Conservation (phyloP, 1,139 yeast species). For the Scheffersomyces parashehatae region DNA sequence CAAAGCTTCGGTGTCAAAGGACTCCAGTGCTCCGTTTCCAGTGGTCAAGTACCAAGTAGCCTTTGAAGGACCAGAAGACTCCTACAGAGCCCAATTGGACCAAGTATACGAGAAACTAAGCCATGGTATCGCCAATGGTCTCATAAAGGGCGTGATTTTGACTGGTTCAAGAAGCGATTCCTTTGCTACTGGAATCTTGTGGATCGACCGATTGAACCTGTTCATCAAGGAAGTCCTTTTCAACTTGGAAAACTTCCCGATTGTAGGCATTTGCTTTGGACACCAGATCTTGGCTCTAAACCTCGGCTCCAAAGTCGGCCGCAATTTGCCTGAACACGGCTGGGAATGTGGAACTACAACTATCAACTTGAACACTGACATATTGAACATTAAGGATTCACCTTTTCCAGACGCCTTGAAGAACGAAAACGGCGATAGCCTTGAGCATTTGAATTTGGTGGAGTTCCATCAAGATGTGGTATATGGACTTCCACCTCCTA, state of each 20-base stretch:
- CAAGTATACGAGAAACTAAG: conserved; percentile 18
- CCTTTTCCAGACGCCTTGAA: conserved; percentile 30
- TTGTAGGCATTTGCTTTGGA: conserved; percentile 80
- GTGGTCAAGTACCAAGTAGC: conserved; percentile 49
- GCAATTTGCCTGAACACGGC: conserved; percentile 52
- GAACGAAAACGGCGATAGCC: conserved; percentile 13
- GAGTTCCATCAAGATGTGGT: conserved; percentile 79
- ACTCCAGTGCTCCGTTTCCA: conserved; percentile 11
- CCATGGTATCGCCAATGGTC: conserved; percentile 29
- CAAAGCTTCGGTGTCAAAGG: conserved; percentile 10
- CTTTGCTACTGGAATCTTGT: conserved; percentile 45
- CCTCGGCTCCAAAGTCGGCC: conserved; percentile 59
- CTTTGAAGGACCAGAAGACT: conserved; percentile 13
- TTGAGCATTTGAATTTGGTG: conserved; percentile 42
- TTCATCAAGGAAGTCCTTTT: conserved; percentile 37
- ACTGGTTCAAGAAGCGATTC: conserved; percentile 70
- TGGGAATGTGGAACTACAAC: conserved; percentile 73
- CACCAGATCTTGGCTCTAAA: conserved; percentile 76
- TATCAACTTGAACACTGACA: conserved; percentile 46
- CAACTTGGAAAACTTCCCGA: conserved; percentile 34
- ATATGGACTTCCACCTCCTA: conserved; percentile 41
- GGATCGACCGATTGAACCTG: conserved; percentile 53
- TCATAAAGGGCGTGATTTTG: conserved; percentile 49
- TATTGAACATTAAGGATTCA: conserved; percentile 28
- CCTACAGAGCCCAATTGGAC: conserved; percentile 7